A percentile compares a stretch with the other conserved stretches of the same genome.
Evolutionary conservation across 495 filamentous ascomycete genomes (phyloP).

Genomic region (Talaromyces wortmannii): DNA sequence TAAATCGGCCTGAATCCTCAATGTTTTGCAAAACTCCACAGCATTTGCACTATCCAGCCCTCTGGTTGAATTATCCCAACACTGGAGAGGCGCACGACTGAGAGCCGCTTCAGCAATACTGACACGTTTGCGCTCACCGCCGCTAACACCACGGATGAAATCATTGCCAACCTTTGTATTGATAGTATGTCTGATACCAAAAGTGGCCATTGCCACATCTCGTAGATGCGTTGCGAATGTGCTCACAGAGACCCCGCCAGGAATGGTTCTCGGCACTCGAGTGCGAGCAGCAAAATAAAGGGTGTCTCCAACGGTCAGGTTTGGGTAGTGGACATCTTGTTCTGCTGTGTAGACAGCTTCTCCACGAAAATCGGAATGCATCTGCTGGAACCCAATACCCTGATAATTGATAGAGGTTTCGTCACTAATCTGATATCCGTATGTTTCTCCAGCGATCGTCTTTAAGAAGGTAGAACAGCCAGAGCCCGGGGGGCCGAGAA

Average conservation of each 20-base stretch:
- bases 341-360: constrained; percentile 80
- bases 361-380: constrained; percentile 64
- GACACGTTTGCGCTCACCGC: constrained; percentile 78
- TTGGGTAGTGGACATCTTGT: constrained; percentile 74
- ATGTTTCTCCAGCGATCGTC: constrained; percentile 59
- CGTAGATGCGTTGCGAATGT: constrained; percentile 60
- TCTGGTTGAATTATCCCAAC: constrained; percentile 76
- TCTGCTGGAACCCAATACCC: constrained; percentile 17
- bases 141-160: constrained; percentile 70
- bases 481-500: constrained; percentile 61
- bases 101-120: constrained; percentile 69
- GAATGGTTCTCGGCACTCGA: constrained; percentile 55
- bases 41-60: constrained; percentile 77
- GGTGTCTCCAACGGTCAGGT: constrained; percentile 72
- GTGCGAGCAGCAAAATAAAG: constrained; percentile 69
- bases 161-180: constrained; percentile 78
- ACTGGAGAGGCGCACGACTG: constrained; percentile 61
- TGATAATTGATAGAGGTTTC: constrained; percentile 54
- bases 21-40: constrained; percentile 67
- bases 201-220: constrained; percentile 74
- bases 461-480: constrained; percentile 69
- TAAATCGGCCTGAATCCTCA: constrained; percentile 60
- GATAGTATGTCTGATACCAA: constrained; percentile 68
- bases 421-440: constrained; percentile 54
- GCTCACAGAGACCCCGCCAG: constrained; percentile 49